Conservation (phyloP, 169 alveolate genomes). For the Cryptosporidium sp. region DNA sequence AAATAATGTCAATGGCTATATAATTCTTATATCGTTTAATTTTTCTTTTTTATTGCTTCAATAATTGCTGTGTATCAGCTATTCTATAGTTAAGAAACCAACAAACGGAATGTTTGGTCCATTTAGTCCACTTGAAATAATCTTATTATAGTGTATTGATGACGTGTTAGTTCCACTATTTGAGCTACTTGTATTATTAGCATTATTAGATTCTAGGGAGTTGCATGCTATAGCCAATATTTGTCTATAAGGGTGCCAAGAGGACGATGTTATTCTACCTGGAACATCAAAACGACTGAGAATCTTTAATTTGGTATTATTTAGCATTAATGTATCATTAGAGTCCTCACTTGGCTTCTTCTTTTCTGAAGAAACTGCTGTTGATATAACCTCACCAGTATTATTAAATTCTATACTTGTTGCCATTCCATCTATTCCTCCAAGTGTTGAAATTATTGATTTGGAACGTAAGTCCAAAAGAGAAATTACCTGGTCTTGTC, state of each 20-base stretch:
- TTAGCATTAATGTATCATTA: slow-evolving; percentile 37
- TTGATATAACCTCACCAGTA: slow-evolving; percentile 24
- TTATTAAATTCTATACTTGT: slow-evolving; percentile 37
- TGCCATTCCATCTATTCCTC: slow-evolving; percentile 40
- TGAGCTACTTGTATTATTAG: slow-evolving; percentile 31
- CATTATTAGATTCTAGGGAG: slow-evolving; percentile 10
- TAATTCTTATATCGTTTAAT: too few species aligned
- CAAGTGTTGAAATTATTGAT: slow-evolving; percentile 22
- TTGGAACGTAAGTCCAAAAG: slow-evolving; percentile 8
- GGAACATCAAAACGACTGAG: slow-evolving; percentile 71
- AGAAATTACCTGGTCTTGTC: slow-evolving; percentile 40
- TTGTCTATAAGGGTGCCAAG: slow-evolving; percentile 74
- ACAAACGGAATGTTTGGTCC: slow-evolving; percentile 63
- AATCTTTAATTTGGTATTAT: not conserved
- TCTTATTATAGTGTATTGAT: slow-evolving; percentile 52
- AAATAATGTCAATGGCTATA: not conserved
- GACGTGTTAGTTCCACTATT: slow-evolving; percentile 30
- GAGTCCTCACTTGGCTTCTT: slow-evolving; percentile 24
- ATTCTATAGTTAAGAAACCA: slow-evolving; percentile 67
- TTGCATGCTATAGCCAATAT: slow-evolving; percentile 40
- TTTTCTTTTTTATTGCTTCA: too few species aligned
- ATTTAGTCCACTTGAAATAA: slow-evolving; percentile 47
- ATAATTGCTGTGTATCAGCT: too few species aligned
- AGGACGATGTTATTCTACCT: slow-evolving; percentile 33
- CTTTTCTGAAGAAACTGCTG: slow-evolving; percentile 44